These are phyloP conservation scores for Austropuccinia psidii DNA, from an alignment of 1,284 basidiomycete genomes.

Conservation along the genomic window DNA sequence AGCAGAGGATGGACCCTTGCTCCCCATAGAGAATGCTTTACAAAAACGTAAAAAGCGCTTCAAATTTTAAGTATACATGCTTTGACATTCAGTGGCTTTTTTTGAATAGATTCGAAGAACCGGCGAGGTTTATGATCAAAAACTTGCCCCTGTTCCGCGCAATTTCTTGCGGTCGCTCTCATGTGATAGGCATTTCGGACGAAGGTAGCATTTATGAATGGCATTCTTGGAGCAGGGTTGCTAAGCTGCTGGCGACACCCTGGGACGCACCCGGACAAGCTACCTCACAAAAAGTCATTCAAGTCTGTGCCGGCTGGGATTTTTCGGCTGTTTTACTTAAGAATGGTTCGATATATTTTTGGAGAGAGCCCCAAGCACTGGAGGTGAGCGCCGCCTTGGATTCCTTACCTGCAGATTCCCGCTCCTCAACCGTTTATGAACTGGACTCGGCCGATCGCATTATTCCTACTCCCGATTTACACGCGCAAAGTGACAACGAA, in stretches of 20 bases:
- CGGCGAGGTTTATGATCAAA: background rate
- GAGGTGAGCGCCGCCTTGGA: slow-evolving; percentile 20
- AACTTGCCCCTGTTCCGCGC: slow-evolving; percentile 33
- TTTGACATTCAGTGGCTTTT: background rate
- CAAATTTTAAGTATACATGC: background rate
- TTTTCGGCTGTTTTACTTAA: slow-evolving; percentile 14
- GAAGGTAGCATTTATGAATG: slow-evolving; percentile 36
- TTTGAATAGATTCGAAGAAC: background rate
- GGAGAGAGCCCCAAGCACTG: background rate
- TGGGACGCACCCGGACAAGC: background rate
- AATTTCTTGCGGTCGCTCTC: slow-evolving; percentile 39
- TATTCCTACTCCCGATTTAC: slow-evolving; percentile 14
- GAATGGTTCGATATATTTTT: slow-evolving; percentile 15
- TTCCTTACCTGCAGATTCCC: slow-evolving; percentile 1
- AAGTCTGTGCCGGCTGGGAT: slow-evolving; percentile 30
- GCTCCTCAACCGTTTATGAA: background rate
- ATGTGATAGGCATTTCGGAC: slow-evolving; percentile 39
- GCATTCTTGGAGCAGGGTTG: slow-evolving; percentile 38
- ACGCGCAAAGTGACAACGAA: background rate
- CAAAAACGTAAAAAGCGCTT: background rate
- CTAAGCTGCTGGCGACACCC: slow-evolving; percentile 40
- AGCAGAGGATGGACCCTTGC: background rate
- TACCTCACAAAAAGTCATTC: slow-evolving; percentile 41
- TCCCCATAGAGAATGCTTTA: slow-evolving; percentile 11
- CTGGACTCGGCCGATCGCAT: slow-evolving; percentile 10